Evolutionary conservation across 768 basidiomycete genomes (phyloP).

Genomic region (Mycena indigotica): DNA sequence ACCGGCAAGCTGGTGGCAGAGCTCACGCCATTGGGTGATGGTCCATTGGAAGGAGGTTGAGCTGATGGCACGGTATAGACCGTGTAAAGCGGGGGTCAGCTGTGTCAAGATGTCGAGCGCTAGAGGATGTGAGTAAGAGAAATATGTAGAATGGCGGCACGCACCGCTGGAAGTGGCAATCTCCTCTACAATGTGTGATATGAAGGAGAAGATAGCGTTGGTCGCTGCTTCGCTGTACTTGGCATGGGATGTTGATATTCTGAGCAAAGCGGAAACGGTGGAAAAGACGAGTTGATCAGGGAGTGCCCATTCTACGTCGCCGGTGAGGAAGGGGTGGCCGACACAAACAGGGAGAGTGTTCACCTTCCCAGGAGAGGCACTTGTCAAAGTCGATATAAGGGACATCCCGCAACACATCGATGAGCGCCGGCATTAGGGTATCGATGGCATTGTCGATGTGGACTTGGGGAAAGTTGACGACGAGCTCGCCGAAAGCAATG

Average conservation of each 20-base stretch:
- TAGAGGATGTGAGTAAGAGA: slow-evolving; percentile 6
- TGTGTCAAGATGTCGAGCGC: slow-evolving; percentile 76
- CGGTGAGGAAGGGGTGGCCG: too few species aligned
- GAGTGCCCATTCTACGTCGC: slow-evolving; percentile 84
- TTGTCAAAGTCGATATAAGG: slow-evolving; percentile 78
- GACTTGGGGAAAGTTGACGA: slow-evolving; percentile 60
- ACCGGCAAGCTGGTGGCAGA: slow-evolving; percentile 54
- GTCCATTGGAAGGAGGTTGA: slow-evolving; percentile 80
- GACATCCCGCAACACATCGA: slow-evolving; percentile 70
- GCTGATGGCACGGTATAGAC: slow-evolving; percentile 82
- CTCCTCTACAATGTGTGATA: slow-evolving; percentile 55
- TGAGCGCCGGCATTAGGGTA: slow-evolving; percentile 57
- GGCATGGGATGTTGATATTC: slow-evolving; percentile 57
- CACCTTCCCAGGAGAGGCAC: slow-evolving; percentile 81
- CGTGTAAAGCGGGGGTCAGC: slow-evolving; percentile 80
- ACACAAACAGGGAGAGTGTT: slow-evolving; percentile 16
- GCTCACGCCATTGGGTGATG: slow-evolving; percentile 59
- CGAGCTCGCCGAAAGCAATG: slow-evolving; percentile 81
- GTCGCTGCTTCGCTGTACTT: slow-evolving; percentile 54
- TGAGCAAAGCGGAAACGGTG: slow-evolving; percentile 74
- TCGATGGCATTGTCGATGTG: slow-evolving; percentile 55
- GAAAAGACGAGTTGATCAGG: slow-evolving; percentile 84
- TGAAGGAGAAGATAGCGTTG: slow-evolving; percentile 62
- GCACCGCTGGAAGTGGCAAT: slow-evolving; percentile 58
- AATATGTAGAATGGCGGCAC: slow-evolving; percentile 25